Conservation (phyloP, 2,329 filamentous ascomycete species). For the Xylariales sp. region DNA sequence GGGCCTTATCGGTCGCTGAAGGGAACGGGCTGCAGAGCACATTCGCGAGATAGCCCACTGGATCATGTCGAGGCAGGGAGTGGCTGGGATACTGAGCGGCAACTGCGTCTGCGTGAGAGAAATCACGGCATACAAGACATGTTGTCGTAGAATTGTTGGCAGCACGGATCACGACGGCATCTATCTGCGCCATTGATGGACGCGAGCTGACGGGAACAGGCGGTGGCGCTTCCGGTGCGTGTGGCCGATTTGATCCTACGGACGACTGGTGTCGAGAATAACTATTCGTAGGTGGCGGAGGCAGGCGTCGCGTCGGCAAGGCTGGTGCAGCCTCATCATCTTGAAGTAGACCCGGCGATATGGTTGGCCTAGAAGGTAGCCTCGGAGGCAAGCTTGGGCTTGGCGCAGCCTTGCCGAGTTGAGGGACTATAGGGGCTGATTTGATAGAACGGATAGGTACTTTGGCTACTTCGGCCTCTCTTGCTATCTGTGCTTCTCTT, state of each 20-base stretch:
- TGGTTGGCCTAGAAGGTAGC: conserved; percentile 45
- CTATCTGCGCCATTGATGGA: conserved; percentile 47
- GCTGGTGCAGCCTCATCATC: conserved; percentile 19
- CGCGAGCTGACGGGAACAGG: conserved; percentile 49
- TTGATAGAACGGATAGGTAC: conserved; percentile 29
- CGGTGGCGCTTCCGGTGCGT: conserved; percentile 38
- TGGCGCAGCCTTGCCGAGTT: conserved; percentile 22
- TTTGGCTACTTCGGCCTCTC: conserved; percentile 24
- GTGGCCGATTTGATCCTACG: conserved; percentile 12
- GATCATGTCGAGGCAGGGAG: conserved; percentile 60
- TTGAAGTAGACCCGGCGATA: conserved; percentile 23
- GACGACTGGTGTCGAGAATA: conserved; percentile 9
- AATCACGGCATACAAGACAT: conserved; percentile 84
- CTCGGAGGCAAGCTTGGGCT: conserved; percentile 44
- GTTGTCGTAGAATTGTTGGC: conserved; percentile 20
- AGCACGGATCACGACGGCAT: conserved; percentile 34
- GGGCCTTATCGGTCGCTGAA: conserved; percentile 83
- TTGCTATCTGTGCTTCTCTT: conserved; percentile 40
- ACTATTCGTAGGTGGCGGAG: conserved; percentile 29
- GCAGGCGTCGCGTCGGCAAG: conserved; percentile 34
- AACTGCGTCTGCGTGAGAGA: conserved; percentile 73
- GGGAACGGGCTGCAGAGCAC: conserved; percentile 75
- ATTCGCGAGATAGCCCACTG: conserved; percentile 69
- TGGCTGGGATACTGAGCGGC: conserved; percentile 72
- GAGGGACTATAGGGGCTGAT: conserved; percentile 32